phyloP scores from a whole-genome alignment of 176 grass and related monocot genomes.

The Bromus sterilis region DNA sequence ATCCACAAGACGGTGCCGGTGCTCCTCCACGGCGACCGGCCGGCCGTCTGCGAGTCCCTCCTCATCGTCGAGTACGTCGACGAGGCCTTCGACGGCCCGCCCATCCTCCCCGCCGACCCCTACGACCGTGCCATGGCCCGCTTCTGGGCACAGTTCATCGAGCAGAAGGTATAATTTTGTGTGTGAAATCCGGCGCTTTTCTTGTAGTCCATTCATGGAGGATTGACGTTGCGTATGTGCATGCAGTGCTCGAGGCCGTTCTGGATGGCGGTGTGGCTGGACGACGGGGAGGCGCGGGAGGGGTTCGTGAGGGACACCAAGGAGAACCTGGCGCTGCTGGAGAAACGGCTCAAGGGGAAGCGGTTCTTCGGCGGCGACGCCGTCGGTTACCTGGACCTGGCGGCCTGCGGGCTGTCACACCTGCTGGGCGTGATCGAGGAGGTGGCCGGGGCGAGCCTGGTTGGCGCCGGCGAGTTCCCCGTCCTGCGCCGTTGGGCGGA shows the following conservation, averaged over 20 bases:
- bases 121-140: not conserved
- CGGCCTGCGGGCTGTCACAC: not conserved
- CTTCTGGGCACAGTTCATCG: not conserved
- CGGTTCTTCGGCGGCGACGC: not conserved
- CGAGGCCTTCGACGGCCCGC: slow-evolving; percentile 7
- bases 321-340: not conserved
- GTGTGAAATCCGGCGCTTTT: not conserved
- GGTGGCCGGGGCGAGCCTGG: not conserved
- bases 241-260: not conserved
- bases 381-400: not conserved
- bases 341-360: not conserved
- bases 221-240: not conserved
- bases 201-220: not conserved
- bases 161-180: not conserved
- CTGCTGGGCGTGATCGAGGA: not conserved
- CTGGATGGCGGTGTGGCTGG: not conserved
- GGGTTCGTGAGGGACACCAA: not conserved
- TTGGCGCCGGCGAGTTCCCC: not conserved
- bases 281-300: not conserved
- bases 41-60: not conserved
- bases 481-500: not conserved
- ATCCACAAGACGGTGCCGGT: slow-evolving; percentile 17
- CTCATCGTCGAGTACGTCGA: slow-evolving; percentile 34
- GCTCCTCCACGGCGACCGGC: slow-evolving; percentile 13
- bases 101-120: not conserved